Evolutionary conservation across 331 rosid species (phyloP), one percentile per base, ranked within the genome.

Genomic region (Rosa hybrid): DNA sequence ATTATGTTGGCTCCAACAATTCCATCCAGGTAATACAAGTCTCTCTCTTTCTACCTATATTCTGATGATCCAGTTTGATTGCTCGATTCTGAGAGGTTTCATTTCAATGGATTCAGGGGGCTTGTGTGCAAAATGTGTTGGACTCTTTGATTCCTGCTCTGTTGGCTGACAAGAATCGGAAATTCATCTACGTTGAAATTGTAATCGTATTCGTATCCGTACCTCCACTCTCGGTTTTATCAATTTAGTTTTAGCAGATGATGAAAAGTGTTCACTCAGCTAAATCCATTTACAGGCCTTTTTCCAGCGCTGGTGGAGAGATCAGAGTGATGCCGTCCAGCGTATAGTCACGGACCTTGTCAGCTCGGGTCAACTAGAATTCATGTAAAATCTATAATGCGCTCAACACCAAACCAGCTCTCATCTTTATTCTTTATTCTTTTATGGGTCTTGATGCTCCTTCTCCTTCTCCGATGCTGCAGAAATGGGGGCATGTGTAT

Each of bases 401-500:
- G 25, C 38, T 72, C 23, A 49, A 6, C 59, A 12, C 11, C 17
- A 12, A 25, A 34, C 34, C 41, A 48, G 34, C 38, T 56, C 8
- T n/a, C 17, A 6, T 79, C 30, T 46, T 23, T 14, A 11, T 1
- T 54, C 30, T 27, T 39, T 18, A 0, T 23, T 60, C 6, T 50
- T 7, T 60, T 3, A 60, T 68, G 56, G 45, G 46, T 59, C 6
- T 6, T 50, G 12, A 38, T 23, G 54, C 20, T 12, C 77, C 27
- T 25, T 14, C 8, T 64, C n/a, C n/a, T 50, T 63, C 71, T 12
- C 49, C 41, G 45, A 75, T 60, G 65, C 67, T 87, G 86, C 84
- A 95, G 99, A 85, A 95, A 95, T 84, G 99, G 99, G 59, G 99
- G 97, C 30, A 86, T 85, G 92, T 91, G 97, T 60, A 95, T 95